phyloP scores from a whole-genome alignment of 2,329 filamentous ascomycete species.

The Diaporthe ilicicola region DNA sequence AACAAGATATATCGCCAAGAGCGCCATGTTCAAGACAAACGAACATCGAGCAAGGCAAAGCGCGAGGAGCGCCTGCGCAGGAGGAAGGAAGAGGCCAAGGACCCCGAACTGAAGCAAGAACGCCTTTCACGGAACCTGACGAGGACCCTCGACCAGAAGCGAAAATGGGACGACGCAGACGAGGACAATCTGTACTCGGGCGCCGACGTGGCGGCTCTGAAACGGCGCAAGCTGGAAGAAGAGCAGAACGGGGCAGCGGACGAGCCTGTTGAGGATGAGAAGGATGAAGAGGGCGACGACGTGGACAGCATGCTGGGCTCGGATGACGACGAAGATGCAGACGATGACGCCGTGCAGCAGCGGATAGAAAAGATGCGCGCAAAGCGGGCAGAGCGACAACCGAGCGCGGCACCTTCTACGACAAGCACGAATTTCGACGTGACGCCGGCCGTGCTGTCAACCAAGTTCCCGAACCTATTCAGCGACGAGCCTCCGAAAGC shows the following conservation, averaged over 20 bases:
- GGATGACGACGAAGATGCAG: conserved; percentile 61
- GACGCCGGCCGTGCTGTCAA: conserved; percentile 65
- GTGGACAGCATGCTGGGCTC: conserved; percentile 84
- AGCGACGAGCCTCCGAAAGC: conserved; percentile 63
- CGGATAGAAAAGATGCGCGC: conserved; percentile 52
- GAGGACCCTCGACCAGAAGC: conserved; percentile 83
- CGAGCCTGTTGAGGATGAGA: conserved; percentile 53
- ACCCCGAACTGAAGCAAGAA: conserved; percentile 78
- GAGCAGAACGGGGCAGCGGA: conserved; percentile 55
- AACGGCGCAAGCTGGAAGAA: conserved; percentile 62
- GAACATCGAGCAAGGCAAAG: conserved; percentile 75
- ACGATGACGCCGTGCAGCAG: conserved; percentile 50
- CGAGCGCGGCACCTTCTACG: conserved; percentile 64
- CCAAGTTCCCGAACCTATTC: conserved; percentile 71
- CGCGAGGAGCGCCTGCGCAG: conserved; percentile 80
- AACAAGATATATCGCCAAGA: conserved; percentile 85
- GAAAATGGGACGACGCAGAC: conserved; percentile 85
- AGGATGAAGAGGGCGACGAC: conserved; percentile 64
- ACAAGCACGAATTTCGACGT: conserved; percentile 71
- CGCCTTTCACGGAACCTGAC: conserved; percentile 83
- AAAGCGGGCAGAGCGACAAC: conserved; percentile 54
- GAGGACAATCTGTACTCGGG: conserved; percentile 63
- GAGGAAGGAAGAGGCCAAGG: conserved; percentile 85
- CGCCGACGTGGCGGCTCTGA: conserved; percentile 68
- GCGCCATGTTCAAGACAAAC: conserved; percentile 83